These are phyloP conservation scores for Tylopilus sp. DNA, from an alignment of 1,284 basidiomycete genomes.

Conservation along the genomic window DNA sequence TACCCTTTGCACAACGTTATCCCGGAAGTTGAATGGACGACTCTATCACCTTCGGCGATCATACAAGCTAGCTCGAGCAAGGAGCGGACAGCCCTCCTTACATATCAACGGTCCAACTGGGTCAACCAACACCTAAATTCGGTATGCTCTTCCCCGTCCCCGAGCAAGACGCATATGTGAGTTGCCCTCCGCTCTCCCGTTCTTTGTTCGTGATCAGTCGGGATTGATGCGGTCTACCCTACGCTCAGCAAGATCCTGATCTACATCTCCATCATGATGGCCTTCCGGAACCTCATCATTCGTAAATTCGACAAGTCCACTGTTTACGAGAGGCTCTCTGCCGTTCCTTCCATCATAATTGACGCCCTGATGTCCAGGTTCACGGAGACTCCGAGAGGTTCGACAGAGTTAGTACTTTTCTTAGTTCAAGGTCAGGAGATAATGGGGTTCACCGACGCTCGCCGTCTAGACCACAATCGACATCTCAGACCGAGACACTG, in stretches of 20 bases:
- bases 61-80: slow-evolving; percentile 46
- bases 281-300: slow-evolving; percentile 53
- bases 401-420: slow-evolving; percentile 47
- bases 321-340: slow-evolving; percentile 52
- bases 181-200: slow-evolving; percentile 20
- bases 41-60: slow-evolving; percentile 52
- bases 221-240: neutral
- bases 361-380: slow-evolving; percentile 79
- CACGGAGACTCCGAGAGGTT: slow-evolving; percentile 66
- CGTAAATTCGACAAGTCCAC: slow-evolving; percentile 48
- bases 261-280: slow-evolving; percentile 76
- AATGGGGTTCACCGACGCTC: neutral
- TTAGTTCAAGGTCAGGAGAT: neutral
- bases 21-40: slow-evolving; percentile 72
- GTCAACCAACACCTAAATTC: slow-evolving; percentile 55
- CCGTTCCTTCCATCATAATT: slow-evolving; percentile 61
- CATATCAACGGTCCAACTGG: slow-evolving; percentile 65
- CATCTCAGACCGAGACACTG: slow-evolving; percentile 65
- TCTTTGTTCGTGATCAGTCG: neutral
- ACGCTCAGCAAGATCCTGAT: slow-evolving; percentile 63
- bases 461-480: slow-evolving; percentile 56
- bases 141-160: slow-evolving; percentile 41
- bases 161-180: slow-evolving; percentile 58
- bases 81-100: slow-evolving; percentile 55
- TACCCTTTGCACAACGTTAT: slow-evolving; percentile 78